phyloP scores from a whole-genome alignment of 2,329 filamentous ascomycete genomes.

The Arthrobotrys conoides region DNA sequence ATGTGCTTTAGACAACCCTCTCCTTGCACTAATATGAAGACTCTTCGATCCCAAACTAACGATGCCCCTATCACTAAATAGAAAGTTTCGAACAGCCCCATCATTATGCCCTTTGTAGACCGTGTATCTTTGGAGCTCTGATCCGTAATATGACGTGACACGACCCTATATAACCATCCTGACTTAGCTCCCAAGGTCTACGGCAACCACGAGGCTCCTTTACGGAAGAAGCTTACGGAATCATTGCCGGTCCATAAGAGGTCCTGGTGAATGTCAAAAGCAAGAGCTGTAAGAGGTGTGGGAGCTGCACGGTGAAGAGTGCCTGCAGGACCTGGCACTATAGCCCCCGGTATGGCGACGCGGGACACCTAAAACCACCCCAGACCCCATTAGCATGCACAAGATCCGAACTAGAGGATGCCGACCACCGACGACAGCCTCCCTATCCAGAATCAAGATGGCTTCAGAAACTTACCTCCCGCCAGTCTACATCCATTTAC shows the following conservation, averaged over 20 bases:
- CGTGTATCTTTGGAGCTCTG: conserved; percentile 88
- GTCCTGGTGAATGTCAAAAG: conserved; percentile 91
- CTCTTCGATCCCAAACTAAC: conserved; percentile 86
- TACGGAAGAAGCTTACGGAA: conserved; percentile 73
- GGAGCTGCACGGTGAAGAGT: conserved; percentile 79
- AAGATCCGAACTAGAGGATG: background rate
- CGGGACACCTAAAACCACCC: conserved; percentile 77
- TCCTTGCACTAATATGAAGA: conserved; percentile 87
- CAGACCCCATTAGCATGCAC: conserved; percentile 17
- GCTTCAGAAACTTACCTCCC: conserved; percentile 71
- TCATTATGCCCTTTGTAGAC: conserved; percentile 83
- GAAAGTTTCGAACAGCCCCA: conserved; percentile 88
- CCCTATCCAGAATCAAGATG: conserved; percentile 4
- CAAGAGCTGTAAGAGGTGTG: conserved; percentile 82
- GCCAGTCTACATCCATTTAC: conserved; percentile 78
- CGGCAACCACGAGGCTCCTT: background rate
- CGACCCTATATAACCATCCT: conserved; percentile 75
- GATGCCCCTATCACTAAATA: conserved; percentile 92
- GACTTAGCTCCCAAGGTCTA: conserved; percentile 12
- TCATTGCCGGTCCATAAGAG: conserved; percentile 94
- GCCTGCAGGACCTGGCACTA: conserved; percentile 75
- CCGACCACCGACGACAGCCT: background rate
- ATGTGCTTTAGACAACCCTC: conserved; percentile 90
- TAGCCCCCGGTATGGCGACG: conserved; percentile 82
- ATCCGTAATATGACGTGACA: conserved; percentile 87